phyloP scores from a whole-genome alignment of 2,329 filamentous ascomycete genomes.

The Pseudogymnoascus sp. region DNA sequence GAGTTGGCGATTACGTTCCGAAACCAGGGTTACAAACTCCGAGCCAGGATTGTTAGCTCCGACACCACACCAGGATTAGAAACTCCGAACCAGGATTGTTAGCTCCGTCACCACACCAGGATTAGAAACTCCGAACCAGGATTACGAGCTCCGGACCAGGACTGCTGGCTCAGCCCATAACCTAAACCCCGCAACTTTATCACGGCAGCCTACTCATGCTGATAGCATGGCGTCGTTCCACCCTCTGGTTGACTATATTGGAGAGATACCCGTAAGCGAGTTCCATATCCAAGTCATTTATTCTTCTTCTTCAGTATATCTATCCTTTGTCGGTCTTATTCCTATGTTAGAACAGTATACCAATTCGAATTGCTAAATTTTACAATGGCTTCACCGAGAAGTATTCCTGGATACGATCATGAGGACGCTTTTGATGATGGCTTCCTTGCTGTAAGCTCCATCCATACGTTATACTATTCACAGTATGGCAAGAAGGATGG shows the following conservation, averaged over 20 bases:
- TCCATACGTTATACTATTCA: slow-evolving; percentile 31
- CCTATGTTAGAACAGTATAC: background rate
- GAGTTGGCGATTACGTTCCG: background rate
- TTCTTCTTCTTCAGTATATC: background rate
- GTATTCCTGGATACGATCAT: slow-evolving; percentile 24
- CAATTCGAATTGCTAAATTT: background rate
- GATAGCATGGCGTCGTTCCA: background rate
- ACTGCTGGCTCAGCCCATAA: background rate
- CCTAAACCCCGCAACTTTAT: background rate
- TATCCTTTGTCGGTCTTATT: background rate
- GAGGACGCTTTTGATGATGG: slow-evolving; percentile 28
- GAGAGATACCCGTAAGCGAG: background rate
- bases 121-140: background rate
- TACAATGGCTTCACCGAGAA: slow-evolving; percentile 7
- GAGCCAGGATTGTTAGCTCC: background rate
- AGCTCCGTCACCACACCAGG: background rate
- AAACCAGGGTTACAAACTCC: background rate
- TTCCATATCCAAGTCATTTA: background rate
- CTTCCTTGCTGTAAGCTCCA: slow-evolving; percentile 26
- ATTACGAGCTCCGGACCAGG: background rate
- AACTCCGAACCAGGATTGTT: background rate
- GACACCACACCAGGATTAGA: background rate
- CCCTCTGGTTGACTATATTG: background rate
- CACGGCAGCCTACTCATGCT: background rate
- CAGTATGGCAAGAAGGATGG: slow-evolving; percentile 32